Evolutionary conservation across 73 alveolate species (phyloP).

Genomic region (Tetrahymena borealis): DNA sequence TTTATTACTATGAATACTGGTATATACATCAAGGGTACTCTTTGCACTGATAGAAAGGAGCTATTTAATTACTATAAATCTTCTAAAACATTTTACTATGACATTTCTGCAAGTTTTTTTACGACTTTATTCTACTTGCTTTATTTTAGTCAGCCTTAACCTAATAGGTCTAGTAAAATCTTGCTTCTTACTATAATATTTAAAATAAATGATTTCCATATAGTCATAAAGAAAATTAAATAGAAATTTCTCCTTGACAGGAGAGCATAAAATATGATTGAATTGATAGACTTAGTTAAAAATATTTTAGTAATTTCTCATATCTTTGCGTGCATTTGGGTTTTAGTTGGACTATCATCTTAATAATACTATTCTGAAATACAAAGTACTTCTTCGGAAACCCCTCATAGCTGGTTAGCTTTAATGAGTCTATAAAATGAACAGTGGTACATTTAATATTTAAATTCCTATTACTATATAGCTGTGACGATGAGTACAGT

Average conservation of each 20-base stretch:
- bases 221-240: background rate
- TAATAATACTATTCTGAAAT: background rate
- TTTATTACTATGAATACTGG: background rate
- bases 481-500: slow-evolving; percentile 27
- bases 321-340: background rate
- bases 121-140: background rate
- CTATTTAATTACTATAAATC: background rate
- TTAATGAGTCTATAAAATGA: background rate
- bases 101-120: background rate
- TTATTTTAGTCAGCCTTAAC: background rate
- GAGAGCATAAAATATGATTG: background rate
- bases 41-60: background rate
- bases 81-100: background rate
- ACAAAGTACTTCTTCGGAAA: background rate
- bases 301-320: background rate
- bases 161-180: background rate
- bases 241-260: background rate
- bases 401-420: background rate
- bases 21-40: background rate
- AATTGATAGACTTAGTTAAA: background rate
- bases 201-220: background rate
- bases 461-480: slow-evolving; percentile 23
- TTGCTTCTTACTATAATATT: background rate
- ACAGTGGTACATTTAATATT: background rate
- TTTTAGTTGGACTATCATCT: background rate